phyloP scores from a whole-genome alignment of 306 rosid species.

The Hippophae rhamnoides region DNA sequence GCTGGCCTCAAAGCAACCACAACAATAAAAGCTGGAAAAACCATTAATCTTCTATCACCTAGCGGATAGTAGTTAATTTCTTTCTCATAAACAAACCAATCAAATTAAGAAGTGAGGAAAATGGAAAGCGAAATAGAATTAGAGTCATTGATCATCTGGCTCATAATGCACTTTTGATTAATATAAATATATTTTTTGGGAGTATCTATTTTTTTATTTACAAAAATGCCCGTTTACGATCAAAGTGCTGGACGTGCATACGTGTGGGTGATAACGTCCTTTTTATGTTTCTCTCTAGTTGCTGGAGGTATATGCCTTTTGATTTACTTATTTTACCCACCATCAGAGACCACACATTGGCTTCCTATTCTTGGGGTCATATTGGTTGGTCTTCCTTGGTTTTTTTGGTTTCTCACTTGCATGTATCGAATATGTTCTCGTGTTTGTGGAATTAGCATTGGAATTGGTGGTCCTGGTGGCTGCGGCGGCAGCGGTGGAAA shows the following conservation, averaged over 20 bases:
- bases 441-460: conserved; percentile 22
- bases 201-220: conserved; percentile 11
- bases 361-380: conserved; percentile 43
- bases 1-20: no score
- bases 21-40: not conserved
- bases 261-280: conserved; percentile 41
- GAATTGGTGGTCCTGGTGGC: not conserved
- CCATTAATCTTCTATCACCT: no score
- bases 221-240: conserved; percentile 40
- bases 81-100: no score
- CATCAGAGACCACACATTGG: conserved; percentile 31
- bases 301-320: conserved; percentile 59
- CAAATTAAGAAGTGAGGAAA: no score
- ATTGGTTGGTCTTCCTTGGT: conserved; percentile 77
- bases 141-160: not conserved
- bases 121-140: no score
- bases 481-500: conserved; percentile 1
- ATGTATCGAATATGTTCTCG: conserved; percentile 50
- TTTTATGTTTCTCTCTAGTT: conserved; percentile 34
- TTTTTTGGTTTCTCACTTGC: conserved; percentile 63
- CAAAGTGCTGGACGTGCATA: conserved; percentile 38
- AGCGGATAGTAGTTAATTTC: no score
- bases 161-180: not conserved
- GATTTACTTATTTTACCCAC: conserved; percentile 41
- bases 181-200: not conserved